These are phyloP conservation scores for Pestalotiopsis sp. DNA, from an alignment of 2,329 filamentous ascomycete genomes.

Conservation along the genomic window DNA sequence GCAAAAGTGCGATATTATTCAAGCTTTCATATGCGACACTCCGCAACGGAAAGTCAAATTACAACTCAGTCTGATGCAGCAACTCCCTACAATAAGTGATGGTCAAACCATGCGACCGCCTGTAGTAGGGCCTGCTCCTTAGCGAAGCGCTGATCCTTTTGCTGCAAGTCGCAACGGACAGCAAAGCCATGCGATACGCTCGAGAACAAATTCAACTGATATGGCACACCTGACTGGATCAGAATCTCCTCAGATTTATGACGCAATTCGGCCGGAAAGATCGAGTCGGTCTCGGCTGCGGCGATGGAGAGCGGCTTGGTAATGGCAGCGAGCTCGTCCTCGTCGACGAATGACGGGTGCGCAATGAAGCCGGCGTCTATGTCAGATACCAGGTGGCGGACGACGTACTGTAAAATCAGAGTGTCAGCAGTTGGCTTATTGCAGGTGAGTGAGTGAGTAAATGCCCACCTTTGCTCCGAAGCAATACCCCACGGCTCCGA, in stretches of 20 bases:
- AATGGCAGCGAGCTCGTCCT: background rate
- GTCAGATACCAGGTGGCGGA: background rate
- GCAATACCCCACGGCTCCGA: slow-evolving; percentile 6
- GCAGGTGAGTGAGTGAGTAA: too few species aligned
- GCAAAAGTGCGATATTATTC: too few species aligned
- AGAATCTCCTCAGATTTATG: slow-evolving; percentile 65
- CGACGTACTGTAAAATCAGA: background rate
- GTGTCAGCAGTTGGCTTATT: background rate
- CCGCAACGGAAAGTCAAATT: too few species aligned
- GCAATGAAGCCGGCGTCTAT: slow-evolving; percentile 4
- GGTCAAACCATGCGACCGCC: slow-evolving; percentile 50
- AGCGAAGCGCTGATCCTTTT: slow-evolving; percentile 57
- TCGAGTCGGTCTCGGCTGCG: slow-evolving; percentile 42
- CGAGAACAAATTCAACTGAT: slow-evolving; percentile 75
- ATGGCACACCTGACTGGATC: slow-evolving; percentile 55
- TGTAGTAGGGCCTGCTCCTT: slow-evolving; percentile 18
- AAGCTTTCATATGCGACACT: too few species aligned
- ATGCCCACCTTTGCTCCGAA: slow-evolving; percentile 2
- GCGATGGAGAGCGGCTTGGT: background rate
- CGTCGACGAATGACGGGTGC: background rate
- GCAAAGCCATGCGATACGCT: slow-evolving; percentile 74
- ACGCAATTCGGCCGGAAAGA: slow-evolving; percentile 63
- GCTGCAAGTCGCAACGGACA: slow-evolving; percentile 63
- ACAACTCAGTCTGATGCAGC: too few species aligned
- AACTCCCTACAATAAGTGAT: background rate